Base-by-base conservation (phyloP, 441 rosid species). In the Populus hybrid region DNA sequence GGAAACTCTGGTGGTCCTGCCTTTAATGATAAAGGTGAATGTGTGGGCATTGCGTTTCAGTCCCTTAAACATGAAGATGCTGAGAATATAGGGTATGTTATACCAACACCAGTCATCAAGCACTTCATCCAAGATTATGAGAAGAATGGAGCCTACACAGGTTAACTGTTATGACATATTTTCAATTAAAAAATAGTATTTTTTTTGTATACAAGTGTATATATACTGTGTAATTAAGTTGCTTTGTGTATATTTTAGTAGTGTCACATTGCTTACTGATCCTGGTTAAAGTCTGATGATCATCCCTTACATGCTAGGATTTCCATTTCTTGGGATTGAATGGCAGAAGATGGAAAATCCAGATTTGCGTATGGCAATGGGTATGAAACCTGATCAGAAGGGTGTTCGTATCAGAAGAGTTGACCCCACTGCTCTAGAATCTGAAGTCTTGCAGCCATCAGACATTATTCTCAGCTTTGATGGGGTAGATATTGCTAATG, bases 331-430 rank as follows among this genome's bases (percentile, higher is more conserved):
- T 78, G 98, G 97, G 28, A 85, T 95, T 84, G 94, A 92, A 86
- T 95, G 99, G 99, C 99, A 95, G 88, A 95, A 94, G 83, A 95
- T 95, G 97, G 99, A 95, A 80, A 95, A 95, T 84, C 97, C 98
- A 21, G 97, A 91, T 83, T 71, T 95, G 81, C 93, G 97, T 34
- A 69, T 83, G 81, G 84, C 94, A 77, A 86, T 94, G 94, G 95
- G 98, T 26, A 94, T 96, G 99, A 80, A 74, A 74, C 73, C 92
- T 74, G 89, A 89, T 81, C 95, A 91, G 80, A 96, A 94, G 89
- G 99, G 98, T 72, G 99, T 95, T 64, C 92, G 95, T 35, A 86
- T 95, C 46, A 94, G 89, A 88, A 91, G 97, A 87, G 88, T 92
- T 36, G 97, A 95, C 75, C 99, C 99, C 65, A 94, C 97, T 4